These are phyloP conservation scores for Trichoderma erinaceum DNA, from an alignment of 495 filamentous ascomycete genomes.

Conservation along the genomic window DNA sequence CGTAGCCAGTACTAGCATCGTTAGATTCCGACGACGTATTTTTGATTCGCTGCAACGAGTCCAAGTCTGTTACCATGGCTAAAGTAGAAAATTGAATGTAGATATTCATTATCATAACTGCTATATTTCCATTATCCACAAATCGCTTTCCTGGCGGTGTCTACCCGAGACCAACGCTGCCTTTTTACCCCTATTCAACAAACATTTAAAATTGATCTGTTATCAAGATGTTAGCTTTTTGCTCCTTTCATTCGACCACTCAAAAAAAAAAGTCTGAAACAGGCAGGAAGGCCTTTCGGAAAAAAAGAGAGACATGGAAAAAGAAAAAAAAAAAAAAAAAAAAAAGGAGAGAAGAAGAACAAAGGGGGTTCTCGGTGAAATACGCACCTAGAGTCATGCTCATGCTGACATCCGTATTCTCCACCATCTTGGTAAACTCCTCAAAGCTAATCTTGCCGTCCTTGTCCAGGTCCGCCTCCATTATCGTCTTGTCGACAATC, in stretches of 20 bases:
- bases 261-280: neutral
- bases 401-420: slow-evolving; percentile 94
- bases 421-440: slow-evolving; percentile 98
- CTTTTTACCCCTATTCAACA: neutral
- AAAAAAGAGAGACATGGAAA: neutral
- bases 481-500: slow-evolving; percentile 99
- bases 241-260: neutral
- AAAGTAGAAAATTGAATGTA: neutral
- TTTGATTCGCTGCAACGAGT: too few species aligned
- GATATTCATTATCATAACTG: slow-evolving; percentile 13
- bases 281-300: neutral
- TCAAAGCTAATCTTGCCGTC: slow-evolving; percentile 99
- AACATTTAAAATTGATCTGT: neutral
- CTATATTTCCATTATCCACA: slow-evolving; percentile 9
- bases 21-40: too few species aligned
- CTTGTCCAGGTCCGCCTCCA: slow-evolving; percentile 94
- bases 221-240: neutral
- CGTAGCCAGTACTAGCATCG: too few species aligned
- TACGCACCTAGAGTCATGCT: slow-evolving; percentile 93
- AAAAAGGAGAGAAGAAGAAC: slow-evolving; percentile 16
- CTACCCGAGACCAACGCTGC: slow-evolving; percentile 7
- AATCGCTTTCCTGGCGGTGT: neutral
- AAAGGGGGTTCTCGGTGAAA: neutral
- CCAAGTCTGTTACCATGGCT: neutral
- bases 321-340: neutral